phyloP scores from a whole-genome alignment of 2,329 filamentous ascomycete species.

The Orbilia javanica region DNA sequence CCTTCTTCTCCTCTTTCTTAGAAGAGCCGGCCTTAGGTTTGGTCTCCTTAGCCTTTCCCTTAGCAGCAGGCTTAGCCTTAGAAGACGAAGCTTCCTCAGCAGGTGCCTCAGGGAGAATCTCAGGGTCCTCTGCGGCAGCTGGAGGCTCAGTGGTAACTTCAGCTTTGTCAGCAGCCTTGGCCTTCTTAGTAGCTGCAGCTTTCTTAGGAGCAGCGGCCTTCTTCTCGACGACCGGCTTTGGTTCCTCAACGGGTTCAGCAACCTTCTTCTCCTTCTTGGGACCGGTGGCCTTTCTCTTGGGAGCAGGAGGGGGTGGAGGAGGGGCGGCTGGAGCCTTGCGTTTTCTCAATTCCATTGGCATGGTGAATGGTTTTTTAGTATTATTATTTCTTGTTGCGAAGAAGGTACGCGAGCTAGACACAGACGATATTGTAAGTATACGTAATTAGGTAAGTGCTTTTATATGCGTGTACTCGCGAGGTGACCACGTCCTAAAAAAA shows the following conservation, averaged over 20 bases:
- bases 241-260: conserved; percentile 19
- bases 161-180: conserved; percentile 51
- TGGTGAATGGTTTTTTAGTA: conserved; percentile 61
- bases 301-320: conserved; percentile 67
- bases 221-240: conserved; percentile 57
- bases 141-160: conserved; percentile 53
- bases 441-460: background rate
- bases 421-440: conserved; percentile 18
- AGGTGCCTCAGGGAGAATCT: conserved; percentile 52
- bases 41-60: conserved; percentile 51
- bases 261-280: conserved; percentile 60
- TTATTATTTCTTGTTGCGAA: conserved; percentile 9
- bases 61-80: conserved; percentile 46
- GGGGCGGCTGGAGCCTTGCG: conserved; percentile 71
- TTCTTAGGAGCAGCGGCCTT: conserved; percentile 44
- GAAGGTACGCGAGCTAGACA: conserved; percentile 15
- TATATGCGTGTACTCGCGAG: background rate
- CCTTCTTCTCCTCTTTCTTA: conserved; percentile 42
- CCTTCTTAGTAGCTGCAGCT: conserved; percentile 45
- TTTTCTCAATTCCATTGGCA: conserved; percentile 74
- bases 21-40: conserved; percentile 8
- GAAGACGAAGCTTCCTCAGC: conserved; percentile 40
- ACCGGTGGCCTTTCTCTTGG: conserved; percentile 67
- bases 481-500: conserved; percentile 1
- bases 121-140: conserved; percentile 40